phyloP scores from a whole-genome alignment of 495 filamentous ascomycete genomes.

The Hypoxylon lienhwacheense region DNA sequence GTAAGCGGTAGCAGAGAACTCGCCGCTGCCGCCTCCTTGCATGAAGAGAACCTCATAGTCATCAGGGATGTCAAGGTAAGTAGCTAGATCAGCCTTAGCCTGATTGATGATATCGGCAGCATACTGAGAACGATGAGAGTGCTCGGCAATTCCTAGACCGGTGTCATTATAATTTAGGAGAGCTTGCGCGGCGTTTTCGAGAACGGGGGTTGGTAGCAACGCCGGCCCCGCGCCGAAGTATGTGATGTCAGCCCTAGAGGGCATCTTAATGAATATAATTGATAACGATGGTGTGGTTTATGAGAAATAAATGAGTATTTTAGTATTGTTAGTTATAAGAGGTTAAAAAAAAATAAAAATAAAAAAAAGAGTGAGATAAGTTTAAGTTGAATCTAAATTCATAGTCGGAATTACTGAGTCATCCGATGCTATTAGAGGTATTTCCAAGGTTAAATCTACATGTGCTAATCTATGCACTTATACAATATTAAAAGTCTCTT shows the following conservation, averaged over 20 bases:
- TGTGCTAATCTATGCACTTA: too few species aligned
- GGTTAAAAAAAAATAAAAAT: too few species aligned
- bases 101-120: conserved; percentile 70
- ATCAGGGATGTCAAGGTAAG: conserved; percentile 72
- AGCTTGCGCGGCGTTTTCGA: conserved; percentile 70
- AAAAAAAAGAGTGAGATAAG: too few species aligned
- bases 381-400: not conserved
- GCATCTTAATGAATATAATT: conserved; percentile 44
- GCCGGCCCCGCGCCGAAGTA: conserved; percentile 91
- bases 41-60: conserved; percentile 80
- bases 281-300: not conserved
- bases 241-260: conserved; percentile 62
- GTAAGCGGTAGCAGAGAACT: conserved; percentile 79
- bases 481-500: too few species aligned
- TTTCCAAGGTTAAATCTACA: too few species aligned
- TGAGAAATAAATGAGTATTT: too few species aligned
- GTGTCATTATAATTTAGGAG: conserved; percentile 81
- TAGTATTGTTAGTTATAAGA: too few species aligned
- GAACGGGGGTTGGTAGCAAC: conserved; percentile 73
- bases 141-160: conserved; percentile 80
- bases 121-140: conserved; percentile 82
- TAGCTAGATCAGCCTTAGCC: conserved; percentile 64
- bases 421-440: too few species aligned
- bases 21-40: conserved; percentile 80
- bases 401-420: conserved; percentile 20